Percentiles rank a stretch among this genome's conserved stretches.
phyloP scores from a whole-genome alignment of 805 yeast species.

The Cyberlindnera mycetangii region DNA sequence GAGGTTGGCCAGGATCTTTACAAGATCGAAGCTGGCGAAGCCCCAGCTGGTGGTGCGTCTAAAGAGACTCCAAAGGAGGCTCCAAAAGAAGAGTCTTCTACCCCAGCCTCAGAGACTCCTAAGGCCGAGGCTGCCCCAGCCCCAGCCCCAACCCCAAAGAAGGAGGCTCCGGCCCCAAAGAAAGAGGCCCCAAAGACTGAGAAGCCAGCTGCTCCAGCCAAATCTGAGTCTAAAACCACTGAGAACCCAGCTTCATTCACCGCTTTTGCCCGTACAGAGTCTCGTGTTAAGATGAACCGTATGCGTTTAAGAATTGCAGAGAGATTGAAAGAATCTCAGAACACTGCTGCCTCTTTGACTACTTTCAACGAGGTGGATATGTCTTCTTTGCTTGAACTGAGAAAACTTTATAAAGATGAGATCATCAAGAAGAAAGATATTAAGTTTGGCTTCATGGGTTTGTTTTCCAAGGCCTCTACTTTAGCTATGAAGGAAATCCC shows the following conservation, averaged over 20 bases:
- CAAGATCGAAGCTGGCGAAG: slow-evolving; percentile 75
- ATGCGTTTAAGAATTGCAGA: slow-evolving; percentile 99
- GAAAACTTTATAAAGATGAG: slow-evolving; percentile 96
- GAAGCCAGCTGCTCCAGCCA: slow-evolving; percentile 30
- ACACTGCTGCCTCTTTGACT: slow-evolving; percentile 96
- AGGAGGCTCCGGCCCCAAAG: slow-evolving; percentile 24
- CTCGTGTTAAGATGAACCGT: slow-evolving; percentile 96
- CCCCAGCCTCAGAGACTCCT: slow-evolving; percentile 24
- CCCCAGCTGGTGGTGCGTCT: slow-evolving; percentile 57
- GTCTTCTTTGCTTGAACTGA: slow-evolving; percentile 87
- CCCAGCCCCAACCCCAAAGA: neutral
- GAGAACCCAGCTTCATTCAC: slow-evolving; percentile 28
- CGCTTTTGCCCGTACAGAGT: slow-evolving; percentile 78
- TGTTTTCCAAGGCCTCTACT: slow-evolving; percentile 89
- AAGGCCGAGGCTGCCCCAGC: slow-evolving; percentile 19
- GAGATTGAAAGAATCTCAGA: slow-evolving; percentile 98
- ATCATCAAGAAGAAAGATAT: slow-evolving; percentile 88
- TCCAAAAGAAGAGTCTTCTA: slow-evolving; percentile 3
- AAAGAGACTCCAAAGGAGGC: slow-evolving; percentile 17
- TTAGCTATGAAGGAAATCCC: slow-evolving; percentile 94
- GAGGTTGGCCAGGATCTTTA: slow-evolving; percentile 92
- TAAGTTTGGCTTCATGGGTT: slow-evolving; percentile 98
- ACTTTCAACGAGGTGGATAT: slow-evolving; percentile 98
- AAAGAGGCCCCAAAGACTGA: slow-evolving; percentile 31
- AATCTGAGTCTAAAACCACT: slow-evolving; percentile 33